Evolutionary conservation across 2,329 filamentous ascomycete species (phyloP), one percentile per base, ranked within the genome.

Genomic region (Epichloe glyceriae): DNA sequence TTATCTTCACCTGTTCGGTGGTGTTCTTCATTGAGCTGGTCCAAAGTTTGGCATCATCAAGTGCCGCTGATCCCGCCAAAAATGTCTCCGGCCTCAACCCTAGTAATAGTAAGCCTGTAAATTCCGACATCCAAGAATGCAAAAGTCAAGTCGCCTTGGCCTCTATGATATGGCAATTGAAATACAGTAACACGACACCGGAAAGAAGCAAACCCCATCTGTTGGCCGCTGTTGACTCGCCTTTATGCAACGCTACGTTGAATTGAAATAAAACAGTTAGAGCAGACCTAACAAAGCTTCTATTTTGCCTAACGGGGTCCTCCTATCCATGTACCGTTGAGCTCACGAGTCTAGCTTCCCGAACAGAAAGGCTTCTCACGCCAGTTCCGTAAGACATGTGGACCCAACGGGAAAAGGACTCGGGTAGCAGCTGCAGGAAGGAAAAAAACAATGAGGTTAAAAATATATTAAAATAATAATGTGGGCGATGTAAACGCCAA

Each of bases 81-180:
- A 30, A 30, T 10, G 26, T 30, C 26, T 30, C 26, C 26, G 26
- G 26, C 7, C 26, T 30, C 26, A 30, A 30, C 8, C 7, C 7
- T 1, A 37, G 11, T 33, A 26, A 41, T 5, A n/a, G 30, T 11
- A 20, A n/a, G 26, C 33, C 15, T 30, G 22, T 6, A 12, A 34
- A 39, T 30, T 19, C 46, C 22, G 4, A 20, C n/a, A 48, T 48
- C 38, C 22, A 40, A 33, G 22, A 30, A 35, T 34, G 40, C 30
- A 43, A 35, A 43, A 17, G 30, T 35, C 30, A 49, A 42, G 47
- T 49, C 33, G 38, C 47, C 47, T 41, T 30, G 38, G 47, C 47
- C 12, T 49, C 39, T 44, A 49, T 49, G n/a, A 37, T 49, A 43
- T 20, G n/a, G 26, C 26, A 43, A 17, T 30, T 19, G 35, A 26